A percentile compares a stretch with the other conserved stretches of the same genome.
These are phyloP conservation scores for Roridomyces roridus DNA, from an alignment of 768 basidiomycete genomes.

Conservation along the genomic window DNA sequence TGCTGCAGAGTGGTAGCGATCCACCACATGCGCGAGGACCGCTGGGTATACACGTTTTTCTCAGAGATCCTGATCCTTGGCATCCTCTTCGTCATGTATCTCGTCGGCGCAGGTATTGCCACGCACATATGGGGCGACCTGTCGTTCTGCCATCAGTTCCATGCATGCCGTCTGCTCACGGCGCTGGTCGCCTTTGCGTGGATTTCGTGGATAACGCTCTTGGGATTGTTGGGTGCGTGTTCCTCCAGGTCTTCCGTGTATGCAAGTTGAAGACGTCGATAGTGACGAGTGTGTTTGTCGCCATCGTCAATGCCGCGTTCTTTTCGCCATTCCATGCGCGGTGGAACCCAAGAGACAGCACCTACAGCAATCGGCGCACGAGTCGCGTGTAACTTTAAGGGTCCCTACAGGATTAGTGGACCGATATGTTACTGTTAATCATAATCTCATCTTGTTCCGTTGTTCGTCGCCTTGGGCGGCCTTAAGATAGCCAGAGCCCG, in stretches of 20 bases:
- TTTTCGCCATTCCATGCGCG: slow-evolving; percentile 25
- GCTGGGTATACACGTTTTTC: slow-evolving; percentile 48
- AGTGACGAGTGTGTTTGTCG: slow-evolving; percentile 19
- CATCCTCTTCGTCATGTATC: slow-evolving; percentile 64
- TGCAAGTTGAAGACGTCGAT: not conserved
- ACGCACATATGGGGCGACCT: slow-evolving; percentile 64
- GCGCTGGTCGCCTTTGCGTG: slow-evolving; percentile 73
- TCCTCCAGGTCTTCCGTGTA: not conserved
- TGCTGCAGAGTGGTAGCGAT: not conserved
- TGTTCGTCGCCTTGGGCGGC: no score
- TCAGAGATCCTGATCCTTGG: slow-evolving; percentile 57
- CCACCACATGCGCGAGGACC: slow-evolving; percentile 46
- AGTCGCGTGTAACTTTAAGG: slow-evolving; percentile 9
- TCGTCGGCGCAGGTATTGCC: slow-evolving; percentile 66
- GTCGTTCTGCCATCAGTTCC: slow-evolving; percentile 59
- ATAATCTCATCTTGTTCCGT: no score
- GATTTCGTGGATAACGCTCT: slow-evolving; percentile 60
- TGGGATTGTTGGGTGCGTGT: slow-evolving; percentile 9
- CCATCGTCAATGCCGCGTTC: slow-evolving; percentile 21
- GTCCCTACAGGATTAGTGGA: no score
- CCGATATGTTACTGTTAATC: no score
- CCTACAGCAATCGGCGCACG: slow-evolving; percentile 18
- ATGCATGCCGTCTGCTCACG: slow-evolving; percentile 64
- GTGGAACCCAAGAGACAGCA: slow-evolving; percentile 27
- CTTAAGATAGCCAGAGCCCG: no score